A percentile compares a stretch with the other conserved stretches of the same genome.
Conservation (phyloP, 2,329 filamentous ascomycete species). For the Diplocarpon rosae region DNA sequence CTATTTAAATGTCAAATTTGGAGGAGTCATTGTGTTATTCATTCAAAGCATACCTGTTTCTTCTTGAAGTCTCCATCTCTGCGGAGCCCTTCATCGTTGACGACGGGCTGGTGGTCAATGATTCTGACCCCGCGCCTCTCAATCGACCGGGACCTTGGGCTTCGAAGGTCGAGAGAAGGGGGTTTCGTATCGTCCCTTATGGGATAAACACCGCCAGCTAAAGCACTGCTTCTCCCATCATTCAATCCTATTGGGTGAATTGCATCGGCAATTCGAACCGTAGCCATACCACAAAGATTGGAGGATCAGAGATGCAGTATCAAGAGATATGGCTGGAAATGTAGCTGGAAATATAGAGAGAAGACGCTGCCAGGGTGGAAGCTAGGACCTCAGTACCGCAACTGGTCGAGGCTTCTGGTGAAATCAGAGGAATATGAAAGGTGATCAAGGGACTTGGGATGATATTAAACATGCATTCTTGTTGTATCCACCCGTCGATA, state of each 20-base stretch:
- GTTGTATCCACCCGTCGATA: background rate
- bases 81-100: slow-evolving; percentile 11
- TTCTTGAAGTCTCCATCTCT: slow-evolving; percentile 14
- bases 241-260: slow-evolving; percentile 4
- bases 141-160: slow-evolving; percentile 3
- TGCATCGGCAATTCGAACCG: slow-evolving; percentile 7
- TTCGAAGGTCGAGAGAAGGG: slow-evolving; percentile 6
- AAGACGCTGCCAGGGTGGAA: no score
- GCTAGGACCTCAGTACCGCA: background rate
- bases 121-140: slow-evolving; percentile 4
- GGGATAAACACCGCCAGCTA: slow-evolving; percentile 8
- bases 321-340: background rate
- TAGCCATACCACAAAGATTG: slow-evolving; percentile 4
- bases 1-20: background rate
- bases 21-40: no score
- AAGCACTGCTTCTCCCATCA: slow-evolving; percentile 4
- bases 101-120: slow-evolving; percentile 1
- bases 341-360: background rate
- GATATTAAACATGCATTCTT: background rate
- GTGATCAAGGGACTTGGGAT: background rate
- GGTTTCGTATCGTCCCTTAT: background rate
- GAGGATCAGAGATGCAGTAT: background rate
- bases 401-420: background rate
- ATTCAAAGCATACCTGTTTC: slow-evolving; percentile 12
- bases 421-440: background rate